Conservation (phyloP, 2,329 filamentous ascomycete genomes). For the Monosporascus cannonballus region DNA sequence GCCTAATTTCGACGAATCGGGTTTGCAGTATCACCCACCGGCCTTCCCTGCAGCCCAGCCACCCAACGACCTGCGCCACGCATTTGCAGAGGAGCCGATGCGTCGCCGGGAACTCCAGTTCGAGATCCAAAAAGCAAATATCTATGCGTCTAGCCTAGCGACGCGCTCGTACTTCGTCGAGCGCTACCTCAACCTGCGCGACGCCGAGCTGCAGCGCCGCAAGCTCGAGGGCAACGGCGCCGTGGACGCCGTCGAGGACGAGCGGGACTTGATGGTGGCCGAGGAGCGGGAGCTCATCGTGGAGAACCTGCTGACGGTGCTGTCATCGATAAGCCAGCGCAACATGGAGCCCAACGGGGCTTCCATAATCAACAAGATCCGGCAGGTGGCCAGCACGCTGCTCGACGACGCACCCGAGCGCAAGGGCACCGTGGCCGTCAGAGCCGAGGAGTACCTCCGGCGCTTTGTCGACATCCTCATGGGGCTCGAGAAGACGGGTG, state of each 20-base stretch:
- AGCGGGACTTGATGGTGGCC: slow-evolving; percentile 56
- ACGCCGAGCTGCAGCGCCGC: slow-evolving; percentile 51
- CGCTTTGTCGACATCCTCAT: slow-evolving; percentile 70
- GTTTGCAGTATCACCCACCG: slow-evolving; percentile 47
- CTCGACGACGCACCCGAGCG: slow-evolving; percentile 52
- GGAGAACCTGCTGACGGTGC: slow-evolving; percentile 67
- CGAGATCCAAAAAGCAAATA: slow-evolving; percentile 89
- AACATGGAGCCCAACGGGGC: slow-evolving; percentile 71
- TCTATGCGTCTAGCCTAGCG: slow-evolving; percentile 74
- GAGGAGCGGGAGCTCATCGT: slow-evolving; percentile 77
- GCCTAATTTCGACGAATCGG: slow-evolving; percentile 32
- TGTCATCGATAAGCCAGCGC: slow-evolving; percentile 73
- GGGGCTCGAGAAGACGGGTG: slow-evolving; percentile 59
- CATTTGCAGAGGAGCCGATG: slow-evolving; percentile 42
- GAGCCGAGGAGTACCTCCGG: slow-evolving; percentile 64
- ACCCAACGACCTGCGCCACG: slow-evolving; percentile 43
- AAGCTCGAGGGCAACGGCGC: slow-evolving; percentile 36
- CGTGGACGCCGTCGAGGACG: slow-evolving; percentile 30
- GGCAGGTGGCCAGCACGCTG: slow-evolving; percentile 75
- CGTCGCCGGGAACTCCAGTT: slow-evolving; percentile 60
- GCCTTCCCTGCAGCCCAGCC: slow-evolving; percentile 41
- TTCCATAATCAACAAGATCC: slow-evolving; percentile 75
- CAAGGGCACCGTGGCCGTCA: slow-evolving; percentile 44
- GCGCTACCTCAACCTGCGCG: slow-evolving; percentile 73
- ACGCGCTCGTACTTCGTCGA: slow-evolving; percentile 83